These are phyloP conservation scores for Phytopythium mirpurense DNA, from an alignment of 352 stramenopile genomes.

Conservation along the genomic window DNA sequence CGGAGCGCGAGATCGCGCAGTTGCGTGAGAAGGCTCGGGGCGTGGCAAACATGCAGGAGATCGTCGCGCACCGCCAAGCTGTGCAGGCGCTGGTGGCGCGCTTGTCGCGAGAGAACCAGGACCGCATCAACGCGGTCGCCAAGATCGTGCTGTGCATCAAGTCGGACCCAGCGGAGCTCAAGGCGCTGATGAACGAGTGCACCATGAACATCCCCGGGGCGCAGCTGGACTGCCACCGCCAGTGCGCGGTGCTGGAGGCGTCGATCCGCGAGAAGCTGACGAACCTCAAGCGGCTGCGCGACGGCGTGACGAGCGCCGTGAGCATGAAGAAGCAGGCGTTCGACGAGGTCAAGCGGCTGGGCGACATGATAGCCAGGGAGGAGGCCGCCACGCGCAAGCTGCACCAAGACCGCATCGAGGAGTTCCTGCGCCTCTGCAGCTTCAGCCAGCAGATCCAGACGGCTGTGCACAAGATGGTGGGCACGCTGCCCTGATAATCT, in stretches of 20 bases:
- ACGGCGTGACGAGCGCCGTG: conserved; percentile 57
- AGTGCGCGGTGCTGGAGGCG: conserved; percentile 37
- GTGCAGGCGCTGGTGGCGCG: conserved; percentile 17
- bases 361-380: conserved; percentile 28
- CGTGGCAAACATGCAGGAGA: conserved; percentile 24
- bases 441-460: conserved; percentile 51
- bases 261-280: conserved; percentile 29
- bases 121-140: conserved; percentile 44
- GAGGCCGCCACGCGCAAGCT: conserved; percentile 37
- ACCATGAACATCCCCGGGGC: conserved; percentile 39
- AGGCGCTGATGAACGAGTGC: conserved; percentile 27
- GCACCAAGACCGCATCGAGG: conserved; percentile 37
- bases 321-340: conserved; percentile 43
- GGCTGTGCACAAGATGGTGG: conserved; percentile 27
- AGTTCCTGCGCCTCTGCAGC: conserved; percentile 39
- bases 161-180: conserved; percentile 27
- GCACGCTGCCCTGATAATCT: neutral
- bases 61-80: conserved; percentile 11
- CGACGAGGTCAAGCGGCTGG: conserved; percentile 48
- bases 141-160: conserved; percentile 46
- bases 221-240: conserved; percentile 39
- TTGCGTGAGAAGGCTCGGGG: conserved; percentile 11
- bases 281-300: conserved; percentile 29
- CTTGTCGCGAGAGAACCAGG: conserved; percentile 25
- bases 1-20: conserved; percentile 28